These are phyloP conservation scores for Wickerhamomyces hampshirensis DNA, from an alignment of 805 yeast genomes.

Conservation along the genomic window DNA sequence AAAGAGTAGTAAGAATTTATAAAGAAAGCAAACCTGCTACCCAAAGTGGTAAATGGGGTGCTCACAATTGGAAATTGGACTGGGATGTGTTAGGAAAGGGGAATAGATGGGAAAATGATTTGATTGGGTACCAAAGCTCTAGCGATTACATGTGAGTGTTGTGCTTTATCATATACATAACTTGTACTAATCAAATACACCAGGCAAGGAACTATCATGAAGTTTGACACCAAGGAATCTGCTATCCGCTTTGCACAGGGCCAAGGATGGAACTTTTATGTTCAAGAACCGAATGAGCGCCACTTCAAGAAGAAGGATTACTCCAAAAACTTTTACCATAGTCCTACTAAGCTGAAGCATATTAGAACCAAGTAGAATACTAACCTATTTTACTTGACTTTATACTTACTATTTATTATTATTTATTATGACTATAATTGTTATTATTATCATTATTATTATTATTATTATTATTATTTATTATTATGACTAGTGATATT, in stretches of 20 bases:
- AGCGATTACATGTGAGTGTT: constrained; percentile 63
- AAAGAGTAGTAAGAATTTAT: constrained; percentile 71
- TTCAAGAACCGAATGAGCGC: constrained; percentile 76
- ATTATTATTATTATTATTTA: no score
- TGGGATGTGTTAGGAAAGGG: constrained; percentile 78
- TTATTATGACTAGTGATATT: no score
- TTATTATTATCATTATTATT: no score
- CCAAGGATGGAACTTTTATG: constrained; percentile 81
- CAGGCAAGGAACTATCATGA: constrained; percentile 63
- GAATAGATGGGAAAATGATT: constrained; percentile 85
- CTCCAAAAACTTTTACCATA: constrained; percentile 65
- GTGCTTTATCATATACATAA: no score
- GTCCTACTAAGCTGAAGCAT: constrained; percentile 67
- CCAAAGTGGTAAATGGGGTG: constrained; percentile 53
- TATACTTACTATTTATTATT: constrained; percentile 10
- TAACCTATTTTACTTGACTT: no score
- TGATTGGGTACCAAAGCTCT: constrained; percentile 79
- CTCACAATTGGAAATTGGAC: constrained; percentile 69
- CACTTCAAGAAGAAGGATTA: constrained; percentile 72
- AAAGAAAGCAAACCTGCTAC: constrained; percentile 78
- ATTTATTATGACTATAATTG: constrained; percentile 2
- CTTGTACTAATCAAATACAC: constrained; percentile 3
- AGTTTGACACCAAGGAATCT: constrained; percentile 69
- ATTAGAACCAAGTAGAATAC: constrained; percentile 83
- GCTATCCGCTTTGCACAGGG: constrained; percentile 77